Conservation (phyloP, 225 moss, liverwort and hornwort species). For the Marchantia paleacea region DNA sequence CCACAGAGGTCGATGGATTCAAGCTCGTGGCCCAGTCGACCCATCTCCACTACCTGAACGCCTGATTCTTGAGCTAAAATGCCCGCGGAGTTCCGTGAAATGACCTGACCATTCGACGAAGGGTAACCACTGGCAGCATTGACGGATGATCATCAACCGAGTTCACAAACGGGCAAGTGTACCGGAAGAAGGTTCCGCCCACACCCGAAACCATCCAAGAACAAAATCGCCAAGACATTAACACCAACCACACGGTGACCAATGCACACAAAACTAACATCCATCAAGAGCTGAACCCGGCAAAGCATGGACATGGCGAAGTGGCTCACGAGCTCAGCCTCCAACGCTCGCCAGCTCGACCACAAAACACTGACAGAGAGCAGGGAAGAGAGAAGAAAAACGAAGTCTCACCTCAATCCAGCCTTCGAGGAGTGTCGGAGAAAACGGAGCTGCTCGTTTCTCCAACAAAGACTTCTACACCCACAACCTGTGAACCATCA, state of each 20-base stretch:
- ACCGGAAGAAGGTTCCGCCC: not conserved
- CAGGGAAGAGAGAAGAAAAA: not conserved
- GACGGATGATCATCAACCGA: not conserved
- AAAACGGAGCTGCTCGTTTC: not conserved
- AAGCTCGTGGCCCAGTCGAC: not conserved
- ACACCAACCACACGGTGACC: not conserved
- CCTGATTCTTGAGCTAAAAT: not conserved
- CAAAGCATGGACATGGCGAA: not conserved
- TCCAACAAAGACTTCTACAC: not conserved
- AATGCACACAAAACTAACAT: no score
- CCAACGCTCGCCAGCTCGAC: not conserved
- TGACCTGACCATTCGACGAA: not conserved
- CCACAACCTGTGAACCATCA: slow-evolving; percentile 5
- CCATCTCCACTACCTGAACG: not conserved
- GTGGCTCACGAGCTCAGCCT: not conserved
- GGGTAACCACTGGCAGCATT: not conserved
- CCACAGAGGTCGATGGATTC: not conserved
- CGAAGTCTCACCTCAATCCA: slow-evolving; percentile 19
- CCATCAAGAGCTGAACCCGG: not conserved
- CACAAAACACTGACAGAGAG: not conserved
- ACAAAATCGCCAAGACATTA: not conserved
- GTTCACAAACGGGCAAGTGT: not conserved
- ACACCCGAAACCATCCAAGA: not conserved
- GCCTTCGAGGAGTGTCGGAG: not conserved
- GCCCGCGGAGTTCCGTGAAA: not conserved